phyloP scores from a whole-genome alignment of 805 yeast species.

The Candida manassasensis region DNA sequence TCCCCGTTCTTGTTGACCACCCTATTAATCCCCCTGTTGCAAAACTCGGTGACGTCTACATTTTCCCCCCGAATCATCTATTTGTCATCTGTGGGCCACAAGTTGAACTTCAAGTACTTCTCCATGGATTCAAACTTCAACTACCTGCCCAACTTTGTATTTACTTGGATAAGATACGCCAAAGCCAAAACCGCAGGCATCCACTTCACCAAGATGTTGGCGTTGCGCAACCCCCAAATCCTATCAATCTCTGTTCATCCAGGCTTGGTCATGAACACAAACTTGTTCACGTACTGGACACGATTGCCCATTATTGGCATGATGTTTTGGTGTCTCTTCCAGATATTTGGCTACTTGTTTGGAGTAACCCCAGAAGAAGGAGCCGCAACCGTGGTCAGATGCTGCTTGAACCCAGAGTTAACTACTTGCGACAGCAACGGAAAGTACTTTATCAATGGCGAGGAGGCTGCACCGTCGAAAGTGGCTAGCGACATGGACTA shows the following conservation, averaged over 20 bases:
- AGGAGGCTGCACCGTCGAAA: conserved; percentile 49
- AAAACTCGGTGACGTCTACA: conserved; percentile 26
- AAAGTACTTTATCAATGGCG: conserved; percentile 61
- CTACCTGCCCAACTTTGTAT: conserved; percentile 58
- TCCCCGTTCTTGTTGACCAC: conserved; percentile 71
- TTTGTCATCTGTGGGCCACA: conserved; percentile 64
- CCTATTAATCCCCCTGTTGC: conserved; percentile 50
- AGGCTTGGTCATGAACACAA: conserved; percentile 81
- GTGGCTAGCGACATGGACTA: conserved; percentile 54
- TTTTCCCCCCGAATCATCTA: conserved; percentile 54
- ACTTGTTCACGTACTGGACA: conserved; percentile 71
- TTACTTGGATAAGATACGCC: conserved; percentile 76
- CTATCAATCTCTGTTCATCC: conserved; percentile 71
- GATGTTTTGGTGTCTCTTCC: conserved; percentile 66
- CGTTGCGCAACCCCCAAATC: conserved; percentile 62
- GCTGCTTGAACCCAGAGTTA: conserved; percentile 53
- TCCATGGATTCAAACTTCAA: conserved; percentile 47
- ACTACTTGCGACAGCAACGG: conserved; percentile 59
- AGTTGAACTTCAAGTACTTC: conserved; percentile 45
- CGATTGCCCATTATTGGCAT: conserved; percentile 74
- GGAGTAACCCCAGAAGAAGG: conserved; percentile 76
- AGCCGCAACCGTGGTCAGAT: conserved; percentile 56
- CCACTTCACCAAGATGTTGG: conserved; percentile 62
- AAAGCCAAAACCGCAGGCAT: conserved; percentile 74
- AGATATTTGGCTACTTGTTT: conserved; percentile 59